These are phyloP conservation scores for Mycena leptocephala DNA, from an alignment of 768 basidiomycete genomes.

Conservation along the genomic window DNA sequence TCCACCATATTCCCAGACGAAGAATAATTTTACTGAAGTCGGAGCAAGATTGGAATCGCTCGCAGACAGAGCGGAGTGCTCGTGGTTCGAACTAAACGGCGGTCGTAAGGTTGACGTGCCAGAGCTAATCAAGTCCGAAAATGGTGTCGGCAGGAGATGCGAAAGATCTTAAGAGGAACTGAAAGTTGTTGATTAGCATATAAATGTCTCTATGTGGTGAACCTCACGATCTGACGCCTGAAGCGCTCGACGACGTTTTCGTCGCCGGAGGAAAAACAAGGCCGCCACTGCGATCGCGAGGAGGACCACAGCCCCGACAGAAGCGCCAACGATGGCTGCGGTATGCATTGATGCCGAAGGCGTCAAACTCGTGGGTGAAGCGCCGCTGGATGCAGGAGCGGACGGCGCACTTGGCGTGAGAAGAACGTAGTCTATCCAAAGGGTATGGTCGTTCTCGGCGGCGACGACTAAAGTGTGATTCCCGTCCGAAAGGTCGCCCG, in stretches of 20 bases:
- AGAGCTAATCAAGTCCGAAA: background rate
- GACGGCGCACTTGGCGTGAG: background rate
- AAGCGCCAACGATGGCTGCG: background rate
- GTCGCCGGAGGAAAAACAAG: background rate
- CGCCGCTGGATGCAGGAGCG: background rate
- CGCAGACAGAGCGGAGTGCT: background rate
- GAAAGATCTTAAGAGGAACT: background rate
- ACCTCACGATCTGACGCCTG: background rate
- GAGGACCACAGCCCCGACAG: background rate
- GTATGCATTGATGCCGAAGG: background rate
- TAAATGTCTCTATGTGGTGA: background rate
- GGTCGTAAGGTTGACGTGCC: background rate
- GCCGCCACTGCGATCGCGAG: background rate
- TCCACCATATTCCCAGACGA: background rate
- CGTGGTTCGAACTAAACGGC: background rate
- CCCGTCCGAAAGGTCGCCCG: conserved; percentile 8
- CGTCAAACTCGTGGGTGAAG: background rate
- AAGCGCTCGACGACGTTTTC: background rate
- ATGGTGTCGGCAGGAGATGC: background rate
- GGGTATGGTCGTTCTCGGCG: background rate
- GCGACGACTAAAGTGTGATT: conserved; percentile 28
- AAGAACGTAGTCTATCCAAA: conserved; percentile 29
- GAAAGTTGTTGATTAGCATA: background rate
- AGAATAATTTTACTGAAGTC: too few relatives aligned
- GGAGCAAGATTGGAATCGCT: background rate